Base-by-base conservation (phyloP, 139 green algal genomes). In the Chlorella sp. region DNA sequence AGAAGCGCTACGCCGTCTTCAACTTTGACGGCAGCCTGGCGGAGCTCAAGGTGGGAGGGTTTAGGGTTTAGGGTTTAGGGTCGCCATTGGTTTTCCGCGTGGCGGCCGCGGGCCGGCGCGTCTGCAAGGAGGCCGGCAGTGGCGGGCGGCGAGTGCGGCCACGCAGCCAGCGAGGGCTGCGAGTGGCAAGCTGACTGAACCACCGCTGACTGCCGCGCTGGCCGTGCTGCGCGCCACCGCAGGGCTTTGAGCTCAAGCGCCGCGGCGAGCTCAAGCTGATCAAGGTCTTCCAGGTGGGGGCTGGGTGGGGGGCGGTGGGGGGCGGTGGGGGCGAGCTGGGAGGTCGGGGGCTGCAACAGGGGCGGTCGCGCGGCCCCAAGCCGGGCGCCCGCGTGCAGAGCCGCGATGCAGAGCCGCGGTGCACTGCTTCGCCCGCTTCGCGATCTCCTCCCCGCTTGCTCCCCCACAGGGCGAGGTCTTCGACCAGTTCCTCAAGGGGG, bases 1-100 rank as follows among this genome's bases (percentile, higher is more conserved):
- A 99, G 89, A 99, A 99, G 90, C 93, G 96, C n/a, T 98, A 98
- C 75, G 93, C 93, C 0, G 93, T 98, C 55, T 98, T 98, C 91
- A 97, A 98, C 77, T 80, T 86, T 71, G 95, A 98, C 79, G 94
- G 94, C 46, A 87, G 79, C 2, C 87, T 99, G 50, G 95, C 93
- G 25, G 95, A 99, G 82, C 88, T 99, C 51, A 99, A 99, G 86
- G 88, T 83, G 48, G 17, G 60, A n/a, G n/a, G n/a, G n/a, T n/a
- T n/a, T n/a, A n/a, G n/a, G n/a, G n/a, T n/a, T n/a, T n/a, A n/a
- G n/a, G n/a, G n/a, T n/a, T n/a, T n/a, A n/a, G n/a, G n/a, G n/a
- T n/a, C n/a, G n/a, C 29, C 53, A 61, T 61, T 61, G 53, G n/a
- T 61, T 14, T 61, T 31, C 29, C 45, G n/a, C n/a, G n/a, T n/a